Conservation (phyloP, 1,139 yeast species). For the Hansenula sp. region DNA sequence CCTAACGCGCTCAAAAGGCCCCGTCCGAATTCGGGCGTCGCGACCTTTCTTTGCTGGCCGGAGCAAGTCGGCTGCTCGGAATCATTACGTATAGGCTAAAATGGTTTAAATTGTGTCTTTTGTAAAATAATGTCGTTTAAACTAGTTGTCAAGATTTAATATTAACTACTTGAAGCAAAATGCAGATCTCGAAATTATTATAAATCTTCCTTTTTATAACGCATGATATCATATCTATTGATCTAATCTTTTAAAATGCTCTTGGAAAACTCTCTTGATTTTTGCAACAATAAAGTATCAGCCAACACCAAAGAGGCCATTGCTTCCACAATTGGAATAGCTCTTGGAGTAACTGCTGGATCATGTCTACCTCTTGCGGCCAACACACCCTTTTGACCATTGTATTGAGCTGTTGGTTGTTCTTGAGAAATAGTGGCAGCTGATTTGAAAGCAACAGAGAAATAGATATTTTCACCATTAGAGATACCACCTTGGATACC, state of each 20-base stretch:
- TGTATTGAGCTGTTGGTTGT: slow-evolving; percentile 83
- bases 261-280: slow-evolving; percentile 64
- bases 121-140: background rate
- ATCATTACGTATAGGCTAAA: background rate
- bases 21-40: background rate
- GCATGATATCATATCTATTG: background rate
- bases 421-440: slow-evolving; percentile 97
- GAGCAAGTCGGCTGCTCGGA: slow-evolving; percentile 1
- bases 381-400: slow-evolving; percentile 79
- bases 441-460: slow-evolving; percentile 94
- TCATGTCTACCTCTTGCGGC: slow-evolving; percentile 98
- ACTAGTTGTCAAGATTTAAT: too few relatives aligned
- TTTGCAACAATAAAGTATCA: slow-evolving; percentile 81
- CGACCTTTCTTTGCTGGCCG: background rate
- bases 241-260: slow-evolving; percentile 6
- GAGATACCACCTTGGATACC: slow-evolving; percentile 98
- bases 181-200: too few relatives aligned
- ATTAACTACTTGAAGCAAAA: too few relatives aligned
- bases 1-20: background rate
- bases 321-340: slow-evolving; percentile 96
- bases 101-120: too few relatives aligned
- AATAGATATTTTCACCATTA: slow-evolving; percentile 92
- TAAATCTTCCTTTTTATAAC: too few relatives aligned
- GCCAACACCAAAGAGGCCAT: slow-evolving; percentile 94
- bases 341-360: slow-evolving; percentile 97